Evolutionary conservation across 2,329 filamentous ascomycete genomes (phyloP), one percentile per base, ranked within the genome.

Genomic region (Paecilomyces sp.): DNA sequence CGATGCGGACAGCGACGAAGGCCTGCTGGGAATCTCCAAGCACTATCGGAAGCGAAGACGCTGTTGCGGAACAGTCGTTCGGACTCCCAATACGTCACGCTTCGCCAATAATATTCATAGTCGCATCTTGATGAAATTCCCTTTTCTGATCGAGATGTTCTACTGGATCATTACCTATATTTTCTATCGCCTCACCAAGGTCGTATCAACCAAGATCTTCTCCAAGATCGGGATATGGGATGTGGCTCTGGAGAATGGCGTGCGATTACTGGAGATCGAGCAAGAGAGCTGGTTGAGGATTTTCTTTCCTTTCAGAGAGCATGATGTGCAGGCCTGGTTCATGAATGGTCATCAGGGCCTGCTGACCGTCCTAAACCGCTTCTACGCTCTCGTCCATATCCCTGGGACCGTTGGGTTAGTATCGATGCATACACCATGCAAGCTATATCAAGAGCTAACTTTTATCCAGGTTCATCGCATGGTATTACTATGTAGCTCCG

Each of bases 101-200:
- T 89, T 87, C 71, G 78, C 80, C 47, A 78, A 82, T 61, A 74
- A 87, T 68, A 70, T 82, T 55, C 86, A 88, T 70, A 87, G 83
- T 62, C 79, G 85, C 28, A 79, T 88, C 58, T 76, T 89, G 60
- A 83, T 87, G 69, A 86, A 86, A 67, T 88, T 85, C 64, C 87
- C 87, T 3, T 89, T 89, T 68, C 72, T 89, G 58, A 80, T 89
- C 55, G 87, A 89, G 72, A 89, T 89, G 85, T 88, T 89, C 71
- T 89, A 89, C 75, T 89, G 87, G 87, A 79, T 82, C 52, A 79
- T 89, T 65, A 88, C 86, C 67, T 83, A 86, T 63, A 77, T 81
- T 54, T 85, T 87, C 68, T 89, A 89, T 74, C 79, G 82, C 41
- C 76, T 85, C 71, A 87, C 85, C 7, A 80, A 82, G 15, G 74